Evolutionary conservation across 805 yeast genomes (phyloP), one percentile per base, ranked within the genome.

Genomic region (Starmera pachycereana): DNA sequence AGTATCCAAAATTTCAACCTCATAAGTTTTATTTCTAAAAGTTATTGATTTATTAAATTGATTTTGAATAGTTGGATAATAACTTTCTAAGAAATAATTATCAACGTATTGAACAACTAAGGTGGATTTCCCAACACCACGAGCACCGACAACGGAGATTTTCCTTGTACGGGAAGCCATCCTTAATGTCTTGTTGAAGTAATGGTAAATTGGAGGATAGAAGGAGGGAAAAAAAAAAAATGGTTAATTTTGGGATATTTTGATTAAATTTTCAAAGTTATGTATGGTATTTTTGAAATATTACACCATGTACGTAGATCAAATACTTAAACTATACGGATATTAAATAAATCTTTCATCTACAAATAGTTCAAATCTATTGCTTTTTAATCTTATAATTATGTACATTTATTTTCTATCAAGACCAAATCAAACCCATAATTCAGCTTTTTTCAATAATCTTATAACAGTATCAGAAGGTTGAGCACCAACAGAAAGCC

Each of bases 401-500:
- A 16, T 16, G 18, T 16, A 16, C 18, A 16, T 16, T 16, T 16
- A 16, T 16, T 16, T 4, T 16, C 18, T 16, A 16, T n/a, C n/a
- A n/a, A n/a, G n/a, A n/a, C 12, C 28, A 27, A 16, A 12, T 13
- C 16, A 40, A 16, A 48, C 45, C 55, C 56, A 73, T 41, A 75
- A 73, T 44, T 96, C 88, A 35, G 84, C 87, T 59, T 80, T 86
- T 56, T 77, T 79, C 57, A 92, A 74, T 39, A 92, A 64, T 48
- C 76, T 76, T 3, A 77, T 72, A 11, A 90, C 95, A 4, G 92
- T 68, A 35, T 82, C 88, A 19, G 90, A 78, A 7, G 96, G 95
- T 57, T 85, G 95, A 1, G 97, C 97, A 11, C 98, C 98, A 14
- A 87, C 95, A 52, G 96, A 95, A 30, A 92, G 66, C 98, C 98